Conservation (phyloP, 345 rosid species). For the Pistacia vera region DNA sequence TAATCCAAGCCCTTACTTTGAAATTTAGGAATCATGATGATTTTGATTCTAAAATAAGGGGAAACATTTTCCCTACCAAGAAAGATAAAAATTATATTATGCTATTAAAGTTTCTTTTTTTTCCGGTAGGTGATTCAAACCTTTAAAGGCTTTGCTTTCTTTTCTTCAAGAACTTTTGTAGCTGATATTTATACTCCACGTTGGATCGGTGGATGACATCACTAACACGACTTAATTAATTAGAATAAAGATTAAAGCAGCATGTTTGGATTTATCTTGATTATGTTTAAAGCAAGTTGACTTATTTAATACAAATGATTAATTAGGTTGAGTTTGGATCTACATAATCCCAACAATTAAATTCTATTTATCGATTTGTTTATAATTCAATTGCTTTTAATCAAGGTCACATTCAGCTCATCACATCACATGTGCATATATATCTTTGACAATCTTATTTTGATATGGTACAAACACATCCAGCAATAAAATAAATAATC, state of each 20-base stretch:
- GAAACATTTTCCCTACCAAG: not conserved
- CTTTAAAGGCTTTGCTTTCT: not conserved
- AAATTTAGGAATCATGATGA: slow-evolving; percentile 30
- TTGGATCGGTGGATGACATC: not conserved
- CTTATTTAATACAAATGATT: not conserved
- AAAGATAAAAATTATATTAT: not conserved
- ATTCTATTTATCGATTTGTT: too few relatives aligned
- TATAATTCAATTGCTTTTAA: too few relatives aligned
- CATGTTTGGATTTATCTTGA: not conserved
- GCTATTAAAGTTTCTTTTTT: not conserved
- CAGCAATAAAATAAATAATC: too few relatives aligned
- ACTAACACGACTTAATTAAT: not conserved
- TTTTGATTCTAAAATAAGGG: slow-evolving; percentile 29
- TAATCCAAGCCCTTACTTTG: slow-evolving; percentile 29
- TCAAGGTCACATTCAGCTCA: too few relatives aligned
- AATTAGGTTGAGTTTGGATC: not conserved
- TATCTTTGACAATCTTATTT: too few relatives aligned
- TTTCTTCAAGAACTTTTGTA: not conserved
- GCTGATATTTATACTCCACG: not conserved
- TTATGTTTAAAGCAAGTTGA: not conserved
- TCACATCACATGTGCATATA: too few relatives aligned
- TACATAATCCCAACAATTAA: too few relatives aligned
- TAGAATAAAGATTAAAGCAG: too few relatives aligned
- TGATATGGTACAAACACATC: too few relatives aligned
- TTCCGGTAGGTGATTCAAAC: not conserved